Evolutionary conservation across 179 eudicot genomes (phyloP).

Genomic region (Beta corolliflora): DNA sequence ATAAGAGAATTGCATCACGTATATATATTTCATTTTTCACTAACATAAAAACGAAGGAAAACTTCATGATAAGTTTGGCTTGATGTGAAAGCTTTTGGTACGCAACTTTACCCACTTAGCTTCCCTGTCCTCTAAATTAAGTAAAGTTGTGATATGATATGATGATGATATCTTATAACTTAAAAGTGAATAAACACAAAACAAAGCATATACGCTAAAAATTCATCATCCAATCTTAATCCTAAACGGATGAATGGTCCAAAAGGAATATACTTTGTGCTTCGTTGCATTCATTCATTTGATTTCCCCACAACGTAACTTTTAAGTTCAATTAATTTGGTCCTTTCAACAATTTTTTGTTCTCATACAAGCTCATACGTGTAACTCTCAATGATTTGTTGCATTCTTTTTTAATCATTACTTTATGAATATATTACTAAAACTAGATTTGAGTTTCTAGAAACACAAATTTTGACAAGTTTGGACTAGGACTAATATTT

Average conservation of each 20-base stretch:
- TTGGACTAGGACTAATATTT: too few species aligned
- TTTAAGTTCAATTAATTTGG: constrained; percentile 21
- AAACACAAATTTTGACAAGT: too few species aligned
- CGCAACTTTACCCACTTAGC: neutral
- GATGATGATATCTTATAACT: constrained; percentile 27
- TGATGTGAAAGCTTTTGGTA: constrained; percentile 14
- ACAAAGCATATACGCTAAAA: neutral
- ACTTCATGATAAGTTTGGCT: constrained; percentile 3
- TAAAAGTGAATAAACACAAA: constrained; percentile 16
- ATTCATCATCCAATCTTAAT: neutral
- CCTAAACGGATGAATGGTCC: neutral
- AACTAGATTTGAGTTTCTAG: neutral
- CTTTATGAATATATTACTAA: neutral
- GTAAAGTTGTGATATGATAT: constrained; percentile 25
- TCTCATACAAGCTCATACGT: neutral
- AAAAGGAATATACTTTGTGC: neutral
- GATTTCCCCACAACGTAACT: constrained; percentile 16
- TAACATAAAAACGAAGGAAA: neutral
- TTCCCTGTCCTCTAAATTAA: constrained; percentile 20
- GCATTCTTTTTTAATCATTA: neutral
- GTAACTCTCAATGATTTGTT: constrained; percentile 9
- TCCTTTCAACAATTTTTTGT: neutral
- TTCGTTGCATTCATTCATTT: neutral
- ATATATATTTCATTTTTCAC: neutral
- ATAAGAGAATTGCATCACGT: neutral